These are phyloP conservation scores for Rhodotorula diobovata DNA, from an alignment of 768 basidiomycete species.

Conservation along the genomic window DNA sequence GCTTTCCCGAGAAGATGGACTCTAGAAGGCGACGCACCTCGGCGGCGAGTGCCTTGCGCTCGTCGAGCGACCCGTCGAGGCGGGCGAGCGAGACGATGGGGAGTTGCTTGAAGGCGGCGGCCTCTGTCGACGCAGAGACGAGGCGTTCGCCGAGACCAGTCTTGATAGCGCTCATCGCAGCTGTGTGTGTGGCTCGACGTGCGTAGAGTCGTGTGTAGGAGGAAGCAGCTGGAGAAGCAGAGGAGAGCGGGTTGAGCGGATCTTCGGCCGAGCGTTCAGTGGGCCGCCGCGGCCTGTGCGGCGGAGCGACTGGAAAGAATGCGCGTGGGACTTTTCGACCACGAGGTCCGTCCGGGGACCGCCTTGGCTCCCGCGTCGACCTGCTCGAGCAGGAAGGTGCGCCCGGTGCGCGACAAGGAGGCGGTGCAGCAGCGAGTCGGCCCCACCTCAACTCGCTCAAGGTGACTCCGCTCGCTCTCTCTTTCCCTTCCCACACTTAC, in stretches of 20 bases:
- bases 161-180: slow-evolving; percentile 13
- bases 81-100: slow-evolving; percentile 35
- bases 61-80: background rate
- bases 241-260: too few species aligned
- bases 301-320: too few species aligned
- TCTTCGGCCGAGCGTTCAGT: background rate
- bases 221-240: background rate
- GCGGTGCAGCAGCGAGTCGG: background rate
- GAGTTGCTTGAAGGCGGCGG: slow-evolving; percentile 16
- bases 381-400: background rate
- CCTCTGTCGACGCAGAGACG: slow-evolving; percentile 14
- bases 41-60: slow-evolving; percentile 31
- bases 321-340: too few species aligned
- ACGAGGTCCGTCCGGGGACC: too few species aligned
- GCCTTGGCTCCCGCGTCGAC: too few species aligned
- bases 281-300: too few species aligned
- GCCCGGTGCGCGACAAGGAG: background rate
- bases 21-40: slow-evolving; percentile 5
- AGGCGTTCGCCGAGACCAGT: slow-evolving; percentile 35
- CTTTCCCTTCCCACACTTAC: background rate
- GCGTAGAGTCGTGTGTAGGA: too few species aligned
- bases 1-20: too few species aligned
- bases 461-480: background rate
- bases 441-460: background rate
- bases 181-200: background rate